A percentile compares a stretch with the other conserved stretches of the same genome.
Evolutionary conservation across 495 filamentous ascomycete species (phyloP).

Genomic region (Penicillium lagena): DNA sequence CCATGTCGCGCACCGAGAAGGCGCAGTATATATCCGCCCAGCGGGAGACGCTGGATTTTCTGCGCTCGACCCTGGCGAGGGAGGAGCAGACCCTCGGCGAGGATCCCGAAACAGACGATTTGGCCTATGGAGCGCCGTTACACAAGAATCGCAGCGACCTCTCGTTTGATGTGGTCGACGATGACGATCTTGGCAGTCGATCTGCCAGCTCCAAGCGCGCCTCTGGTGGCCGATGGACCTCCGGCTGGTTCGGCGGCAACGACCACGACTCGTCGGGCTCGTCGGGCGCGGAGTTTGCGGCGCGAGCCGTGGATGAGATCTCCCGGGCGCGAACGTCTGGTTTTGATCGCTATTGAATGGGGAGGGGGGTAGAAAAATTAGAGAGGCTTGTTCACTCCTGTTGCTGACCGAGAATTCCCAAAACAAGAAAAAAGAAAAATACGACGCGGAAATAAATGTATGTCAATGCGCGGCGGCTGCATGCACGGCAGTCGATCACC

Average conservation of each 20-base stretch:
- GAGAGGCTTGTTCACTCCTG: background rate
- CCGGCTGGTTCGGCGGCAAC: slow-evolving; percentile 30
- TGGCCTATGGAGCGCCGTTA: slow-evolving; percentile 44
- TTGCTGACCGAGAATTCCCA: background rate
- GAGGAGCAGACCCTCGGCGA: slow-evolving; percentile 53
- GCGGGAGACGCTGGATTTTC: slow-evolving; percentile 60
- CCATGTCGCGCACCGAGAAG: slow-evolving; percentile 52
- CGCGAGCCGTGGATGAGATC: slow-evolving; percentile 23
- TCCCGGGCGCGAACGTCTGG: slow-evolving; percentile 8
- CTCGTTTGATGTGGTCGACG: slow-evolving; percentile 78
- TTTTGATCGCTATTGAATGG: slow-evolving; percentile 16
- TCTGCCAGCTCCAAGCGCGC: slow-evolving; percentile 4
- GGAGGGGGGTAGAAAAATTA: background rate
- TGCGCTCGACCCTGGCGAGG: slow-evolving; percentile 67
- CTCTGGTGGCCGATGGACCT: slow-evolving; percentile 26
- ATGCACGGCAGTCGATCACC: background rate
- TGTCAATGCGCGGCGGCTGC: no score
- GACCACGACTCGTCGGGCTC: slow-evolving; percentile 22
- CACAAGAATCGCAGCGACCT: slow-evolving; percentile 67
- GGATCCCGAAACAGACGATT: slow-evolving; percentile 37
- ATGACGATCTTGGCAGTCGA: slow-evolving; percentile 50
- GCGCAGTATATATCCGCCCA: slow-evolving; percentile 65
- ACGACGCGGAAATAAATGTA: background rate
- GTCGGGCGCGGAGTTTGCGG: slow-evolving; percentile 25
- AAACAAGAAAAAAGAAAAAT: slow-evolving; percentile 4